Evolutionary conservation across 2,329 filamentous ascomycete genomes (phyloP), one percentile per base, ranked within the genome.

Genomic region (Aspergillus caelatus): DNA sequence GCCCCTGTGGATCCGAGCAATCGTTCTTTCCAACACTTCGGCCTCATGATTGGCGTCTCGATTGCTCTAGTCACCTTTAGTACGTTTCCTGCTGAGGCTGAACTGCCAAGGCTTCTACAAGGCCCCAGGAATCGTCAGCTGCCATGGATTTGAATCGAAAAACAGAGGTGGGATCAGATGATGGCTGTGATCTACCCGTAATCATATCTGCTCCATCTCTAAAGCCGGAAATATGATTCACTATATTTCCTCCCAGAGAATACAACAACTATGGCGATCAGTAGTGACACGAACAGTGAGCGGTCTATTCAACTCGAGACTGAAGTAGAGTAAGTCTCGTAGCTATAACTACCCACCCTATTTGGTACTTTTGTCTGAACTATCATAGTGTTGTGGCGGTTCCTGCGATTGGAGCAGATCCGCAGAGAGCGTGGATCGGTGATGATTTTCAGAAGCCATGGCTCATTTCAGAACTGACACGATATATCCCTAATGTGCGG

Each of bases 381-480:
- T 23, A 4, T 19, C 52, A 30, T 57, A 78, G 76, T 62, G 75
- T 78, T 30, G 71, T 78, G 36, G 75, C 70, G 8, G 65, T 78
- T n/a, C 76, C 76, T 45, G 72, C 75, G 10, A 74, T 78, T 46
- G 76, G 76, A 9, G 75, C 72, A 45, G 69, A 78, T 60, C 68
- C 71, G 39, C 65, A 65, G 43, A 68, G 65, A 48, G 69, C 72
- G 30, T 78, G 76, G 76, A 67, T 60, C 19, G 65, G 59, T 6
- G 68, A 65, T n/a, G 62, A 60, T 16, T 63, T 64, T 3, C 56
- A 62, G 19, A 66, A 63, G 19, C 65, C 72, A 36, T 77, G 74
- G 74, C 66, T 75, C 26, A 66, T 66, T 7, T 67, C 66, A 7
- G 70, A 69, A 19, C 62, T 73, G 45, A 66, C 65, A 36, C 63